Evolutionary conservation across 805 yeast genomes (phyloP).

Genomic region (Lipomyces sp.): DNA sequence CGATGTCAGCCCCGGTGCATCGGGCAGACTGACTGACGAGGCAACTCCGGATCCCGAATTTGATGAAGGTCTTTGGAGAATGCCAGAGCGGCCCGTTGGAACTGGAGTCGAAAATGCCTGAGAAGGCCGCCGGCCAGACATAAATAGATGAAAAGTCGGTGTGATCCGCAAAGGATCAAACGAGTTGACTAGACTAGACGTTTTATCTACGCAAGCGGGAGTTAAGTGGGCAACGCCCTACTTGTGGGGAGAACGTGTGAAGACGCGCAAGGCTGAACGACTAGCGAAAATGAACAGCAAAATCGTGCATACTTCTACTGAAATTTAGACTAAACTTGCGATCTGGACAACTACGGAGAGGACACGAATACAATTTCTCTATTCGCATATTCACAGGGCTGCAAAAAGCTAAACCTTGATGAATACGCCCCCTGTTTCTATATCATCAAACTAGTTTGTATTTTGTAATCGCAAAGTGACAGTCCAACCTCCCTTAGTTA

Average conservation of each 20-base stretch:
- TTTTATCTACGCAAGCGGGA: not conserved
- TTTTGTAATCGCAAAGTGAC: too few relatives aligned
- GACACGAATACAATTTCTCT: too few relatives aligned
- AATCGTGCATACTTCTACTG: too few relatives aligned
- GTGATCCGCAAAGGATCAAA: not conserved
- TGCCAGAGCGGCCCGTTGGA: not conserved
- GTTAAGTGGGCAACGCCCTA: too few relatives aligned
- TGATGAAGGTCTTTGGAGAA: not conserved
- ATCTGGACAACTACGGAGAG: too few relatives aligned
- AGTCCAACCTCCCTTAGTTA: too few relatives aligned
- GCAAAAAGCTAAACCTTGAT: too few relatives aligned
- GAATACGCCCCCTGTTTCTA: too few relatives aligned
- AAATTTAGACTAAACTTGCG: too few relatives aligned
- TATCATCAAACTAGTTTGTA: too few relatives aligned
- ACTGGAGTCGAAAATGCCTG: constrained; percentile 28
- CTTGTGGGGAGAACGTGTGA: not conserved
- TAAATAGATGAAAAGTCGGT: not conserved
- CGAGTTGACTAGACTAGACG: not conserved
- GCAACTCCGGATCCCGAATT: constrained; percentile 8
- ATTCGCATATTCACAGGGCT: too few relatives aligned
- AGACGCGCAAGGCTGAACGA: not conserved
- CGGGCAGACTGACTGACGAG: constrained; percentile 19
- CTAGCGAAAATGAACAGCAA: too few relatives aligned
- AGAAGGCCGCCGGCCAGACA: constrained; percentile 10
- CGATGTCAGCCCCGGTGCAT: constrained; percentile 15